Conservation (phyloP, 257 asterid genomes). For the Solanum clarkiae region DNA sequence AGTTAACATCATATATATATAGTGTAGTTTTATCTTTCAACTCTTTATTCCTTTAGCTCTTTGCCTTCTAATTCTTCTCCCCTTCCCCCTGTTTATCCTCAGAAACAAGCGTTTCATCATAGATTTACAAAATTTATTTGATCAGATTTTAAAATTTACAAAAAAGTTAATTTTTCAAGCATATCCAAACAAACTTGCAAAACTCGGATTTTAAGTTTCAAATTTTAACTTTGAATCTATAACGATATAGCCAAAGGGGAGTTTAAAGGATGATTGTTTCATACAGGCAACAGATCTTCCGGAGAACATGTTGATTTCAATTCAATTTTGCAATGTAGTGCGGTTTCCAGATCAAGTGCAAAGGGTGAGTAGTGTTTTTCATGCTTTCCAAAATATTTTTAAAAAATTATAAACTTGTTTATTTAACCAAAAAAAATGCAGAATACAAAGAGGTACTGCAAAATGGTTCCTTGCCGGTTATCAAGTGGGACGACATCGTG, state of each 20-base stretch:
- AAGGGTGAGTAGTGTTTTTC: slow-evolving; percentile 16
- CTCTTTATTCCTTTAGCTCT: no score
- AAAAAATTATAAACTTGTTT: neutral
- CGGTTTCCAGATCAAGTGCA: slow-evolving; percentile 37
- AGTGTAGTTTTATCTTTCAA: no score
- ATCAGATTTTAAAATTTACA: no score
- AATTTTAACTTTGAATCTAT: no score
- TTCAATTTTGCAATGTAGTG: slow-evolving; percentile 24
- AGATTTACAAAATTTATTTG: neutral
- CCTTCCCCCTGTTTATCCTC: no score
- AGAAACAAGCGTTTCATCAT: neutral
- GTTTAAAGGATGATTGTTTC: no score
- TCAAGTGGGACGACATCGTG: slow-evolving; percentile 41
- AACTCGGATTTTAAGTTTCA: neutral
- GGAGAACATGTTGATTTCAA: neutral
- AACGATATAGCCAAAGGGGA: no score
- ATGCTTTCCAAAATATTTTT: neutral
- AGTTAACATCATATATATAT: no score
- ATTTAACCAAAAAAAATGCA: slow-evolving; percentile 6
- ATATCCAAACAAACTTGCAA: neutral
- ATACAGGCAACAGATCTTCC: slow-evolving; percentile 19
- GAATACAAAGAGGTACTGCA: slow-evolving; percentile 31
- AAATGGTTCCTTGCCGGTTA: slow-evolving; percentile 29
- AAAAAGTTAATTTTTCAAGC: neutral
- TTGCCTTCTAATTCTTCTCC: no score